Conservation (phyloP, 345 rosid species). For the Euphorbia peplus region DNA sequence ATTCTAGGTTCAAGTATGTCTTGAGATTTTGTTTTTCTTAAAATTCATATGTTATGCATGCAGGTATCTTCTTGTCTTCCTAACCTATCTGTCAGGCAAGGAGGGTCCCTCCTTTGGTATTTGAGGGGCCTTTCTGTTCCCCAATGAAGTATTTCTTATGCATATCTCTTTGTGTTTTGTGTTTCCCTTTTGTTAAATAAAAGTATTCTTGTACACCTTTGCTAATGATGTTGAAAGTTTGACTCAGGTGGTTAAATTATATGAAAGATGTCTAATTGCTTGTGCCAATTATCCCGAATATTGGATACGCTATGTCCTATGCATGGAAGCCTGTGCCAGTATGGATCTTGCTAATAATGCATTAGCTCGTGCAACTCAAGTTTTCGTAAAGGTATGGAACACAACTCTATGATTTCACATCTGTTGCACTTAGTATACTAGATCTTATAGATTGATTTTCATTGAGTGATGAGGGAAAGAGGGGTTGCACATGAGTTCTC, state of each 20-base stretch:
- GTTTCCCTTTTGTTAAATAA: constrained; percentile 25
- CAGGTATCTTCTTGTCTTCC: constrained; percentile 93
- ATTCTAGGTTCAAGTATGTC: constrained; percentile 62
- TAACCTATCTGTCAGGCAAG: constrained; percentile 92
- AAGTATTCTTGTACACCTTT: constrained; percentile 10
- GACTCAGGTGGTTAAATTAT: constrained; percentile 78
- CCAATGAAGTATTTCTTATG: constrained; percentile 82
- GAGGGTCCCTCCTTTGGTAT: constrained; percentile 87
- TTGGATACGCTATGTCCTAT: constrained; percentile 82
- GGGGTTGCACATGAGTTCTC: no score
- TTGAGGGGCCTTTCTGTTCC: constrained; percentile 89
- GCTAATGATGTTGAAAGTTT: constrained; percentile 23
- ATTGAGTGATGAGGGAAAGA: neutral
- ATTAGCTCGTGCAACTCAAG: constrained; percentile 87
- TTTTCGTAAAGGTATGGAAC: constrained; percentile 86
- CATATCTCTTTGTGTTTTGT: constrained; percentile 69
- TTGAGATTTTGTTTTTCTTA: constrained; percentile 51
- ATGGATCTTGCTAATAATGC: constrained; percentile 88
- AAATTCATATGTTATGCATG: constrained; percentile 92
- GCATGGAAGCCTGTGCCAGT: constrained; percentile 77
- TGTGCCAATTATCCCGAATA: constrained; percentile 94
- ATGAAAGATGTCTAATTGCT: constrained; percentile 92
- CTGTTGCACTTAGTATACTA: neutral
- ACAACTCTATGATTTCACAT: no score
- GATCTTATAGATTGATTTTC: no score